Base-by-base conservation (phyloP, 148 eudicot genomes). In the Vaccinium vitisidaea region DNA sequence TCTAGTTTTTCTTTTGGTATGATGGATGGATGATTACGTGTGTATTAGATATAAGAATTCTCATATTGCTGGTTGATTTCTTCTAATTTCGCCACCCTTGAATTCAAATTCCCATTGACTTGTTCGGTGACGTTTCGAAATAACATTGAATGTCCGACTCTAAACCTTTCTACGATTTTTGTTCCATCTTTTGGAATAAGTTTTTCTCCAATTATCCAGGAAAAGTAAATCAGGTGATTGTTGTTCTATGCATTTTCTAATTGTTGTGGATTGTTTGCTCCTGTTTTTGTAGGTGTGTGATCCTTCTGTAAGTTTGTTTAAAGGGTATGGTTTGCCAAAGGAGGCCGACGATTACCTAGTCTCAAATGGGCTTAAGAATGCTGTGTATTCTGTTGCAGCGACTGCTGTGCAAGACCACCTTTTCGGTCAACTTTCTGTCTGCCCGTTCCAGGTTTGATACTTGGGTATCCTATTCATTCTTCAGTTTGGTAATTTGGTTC, bases 301-400 rank as follows among this genome's bases (percentile, higher is more conserved):
- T 83, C 92, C 94, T 39, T 88, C 94, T 70, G 82, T 93, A 30
- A 88, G 90, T 8, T 93, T 95, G 11, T 92, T 86, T 80, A 95
- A 95, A 90, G 98, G 98, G 80, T 93, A 92, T 86, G 79, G 92
- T 75, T 90, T 95, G 87, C 81, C 94, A 48, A 92, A 89, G 87
- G 91, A 91, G 81, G 89, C 95, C 80, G 94, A 94, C 87, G 89
- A 91, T 14, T 89, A 85, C 83, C 92, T 95, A 77, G 86, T 75
- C 73, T 88, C 93, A 11, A 90, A 79, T 80, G 98, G 98, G 71
- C 94, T 95, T 65, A 90, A 89, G 84, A 92, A 91, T 85, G 91
- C 94, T 50, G 84, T 86, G 32, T 92, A 88, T 81, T 86, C 94
- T 49, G 70, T 95, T 43, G 88, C 91, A 84, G 91, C 91, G n/a